These are phyloP conservation scores for Lipomyces orientalis DNA, from an alignment of 805 yeast species.

Conservation along the genomic window DNA sequence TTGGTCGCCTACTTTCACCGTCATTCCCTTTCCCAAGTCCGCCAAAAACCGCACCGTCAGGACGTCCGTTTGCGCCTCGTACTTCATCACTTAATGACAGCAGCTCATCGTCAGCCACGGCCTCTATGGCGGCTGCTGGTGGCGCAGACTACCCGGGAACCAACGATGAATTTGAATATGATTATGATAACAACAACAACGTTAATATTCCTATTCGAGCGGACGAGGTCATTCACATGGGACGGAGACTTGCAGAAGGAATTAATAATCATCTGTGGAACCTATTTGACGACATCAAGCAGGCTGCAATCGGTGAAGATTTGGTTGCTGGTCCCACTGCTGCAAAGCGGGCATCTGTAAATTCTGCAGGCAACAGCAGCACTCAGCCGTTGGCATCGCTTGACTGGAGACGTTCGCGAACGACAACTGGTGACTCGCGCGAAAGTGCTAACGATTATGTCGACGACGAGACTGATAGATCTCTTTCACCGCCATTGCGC, in stretches of 20 bases:
- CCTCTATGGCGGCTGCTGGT: neutral
- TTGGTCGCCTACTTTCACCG: conserved; percentile 18
- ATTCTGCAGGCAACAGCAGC: neutral
- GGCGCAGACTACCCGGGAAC: conserved; percentile 3
- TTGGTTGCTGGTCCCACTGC: neutral
- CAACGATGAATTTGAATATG: conserved; percentile 35
- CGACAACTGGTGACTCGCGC: conserved; percentile 27
- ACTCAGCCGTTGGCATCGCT: neutral
- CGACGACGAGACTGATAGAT: conserved; percentile 14
- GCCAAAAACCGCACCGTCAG: conserved; percentile 36
- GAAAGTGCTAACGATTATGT: conserved; percentile 23
- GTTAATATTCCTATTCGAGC: conserved; percentile 28
- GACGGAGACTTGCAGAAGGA: conserved; percentile 39
- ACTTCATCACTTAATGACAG: conserved; percentile 25
- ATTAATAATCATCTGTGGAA: conserved; percentile 39
- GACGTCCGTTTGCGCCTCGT: conserved; percentile 34
- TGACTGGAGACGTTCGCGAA: conserved; percentile 24
- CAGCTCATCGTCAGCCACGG: neutral
- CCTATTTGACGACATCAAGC: conserved; percentile 38
- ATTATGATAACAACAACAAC: conserved; percentile 17
- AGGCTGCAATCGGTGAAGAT: conserved; percentile 41
- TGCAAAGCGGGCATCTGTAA: neutral
- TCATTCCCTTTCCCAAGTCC: conserved; percentile 37
- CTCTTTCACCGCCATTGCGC: conserved; percentile 30
- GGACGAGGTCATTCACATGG: conserved; percentile 39